A percentile compares a stretch with the other conserved stretches of the same genome.
These are phyloP conservation scores for Nitzschia sp. DNA, from an alignment of 108 stramenopile genomes.

Conservation along the genomic window DNA sequence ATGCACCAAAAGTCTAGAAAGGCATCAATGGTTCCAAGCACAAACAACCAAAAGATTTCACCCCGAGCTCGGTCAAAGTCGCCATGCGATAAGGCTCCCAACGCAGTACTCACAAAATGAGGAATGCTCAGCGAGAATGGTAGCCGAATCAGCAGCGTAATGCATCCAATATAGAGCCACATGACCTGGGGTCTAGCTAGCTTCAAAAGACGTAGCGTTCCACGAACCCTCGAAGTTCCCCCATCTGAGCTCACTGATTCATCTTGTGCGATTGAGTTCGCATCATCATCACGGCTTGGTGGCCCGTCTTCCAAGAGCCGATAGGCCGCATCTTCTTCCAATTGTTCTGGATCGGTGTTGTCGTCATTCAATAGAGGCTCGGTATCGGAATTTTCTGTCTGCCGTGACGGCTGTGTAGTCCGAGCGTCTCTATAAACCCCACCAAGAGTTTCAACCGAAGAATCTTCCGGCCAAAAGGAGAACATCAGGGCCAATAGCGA, in stretches of 20 bases:
- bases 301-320: not conserved
- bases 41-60: constrained; percentile 75
- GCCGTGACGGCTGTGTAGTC: not conserved
- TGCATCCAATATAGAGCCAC: constrained; percentile 80
- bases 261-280: not conserved
- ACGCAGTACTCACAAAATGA: constrained; percentile 82
- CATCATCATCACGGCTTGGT: not conserved
- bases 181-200: constrained; percentile 74
- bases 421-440: not conserved
- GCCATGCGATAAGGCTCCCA: constrained; percentile 65
- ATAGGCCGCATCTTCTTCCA: not conserved
- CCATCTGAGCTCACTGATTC: not conserved
- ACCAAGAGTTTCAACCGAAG: not conserved
- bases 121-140: constrained; percentile 87
- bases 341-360: not conserved
- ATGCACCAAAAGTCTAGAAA: constrained; percentile 90
- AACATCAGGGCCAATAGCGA: constrained; percentile 61
- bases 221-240: constrained; percentile 63
- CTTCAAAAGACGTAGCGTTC: constrained; percentile 73
- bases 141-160: constrained; percentile 79
- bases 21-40: constrained; percentile 79
- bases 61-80: constrained; percentile 67
- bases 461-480: constrained; percentile 60
- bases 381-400: not conserved
- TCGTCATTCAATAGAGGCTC: not conserved